Evolutionary conservation across 108 stramenopile species (phyloP).

Genomic region (Pseudonitzschia delicatissima): DNA sequence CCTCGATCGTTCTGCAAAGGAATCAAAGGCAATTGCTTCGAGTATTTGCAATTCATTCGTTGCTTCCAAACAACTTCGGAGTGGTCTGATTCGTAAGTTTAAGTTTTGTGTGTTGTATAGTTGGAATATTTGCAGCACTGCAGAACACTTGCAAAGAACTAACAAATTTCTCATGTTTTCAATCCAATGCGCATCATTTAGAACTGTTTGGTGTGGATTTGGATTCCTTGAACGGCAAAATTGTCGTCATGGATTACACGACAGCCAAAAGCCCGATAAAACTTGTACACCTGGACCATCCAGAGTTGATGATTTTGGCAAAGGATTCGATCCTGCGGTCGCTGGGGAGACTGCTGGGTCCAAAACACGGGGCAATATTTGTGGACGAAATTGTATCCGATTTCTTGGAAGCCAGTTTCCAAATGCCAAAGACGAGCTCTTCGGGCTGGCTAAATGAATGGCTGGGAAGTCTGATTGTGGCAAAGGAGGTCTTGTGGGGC

Average conservation of each 20-base stretch:
- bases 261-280: background rate
- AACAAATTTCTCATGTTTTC: background rate
- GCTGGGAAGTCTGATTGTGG: slow-evolving; percentile 26
- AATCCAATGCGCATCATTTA: background rate
- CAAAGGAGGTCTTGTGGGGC: slow-evolving; percentile 22
- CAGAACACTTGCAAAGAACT: background rate
- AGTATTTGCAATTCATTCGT: background rate
- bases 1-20: background rate
- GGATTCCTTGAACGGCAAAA: slow-evolving; percentile 4
- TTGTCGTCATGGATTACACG: background rate
- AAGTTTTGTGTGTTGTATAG: background rate
- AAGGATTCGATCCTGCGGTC: slow-evolving; percentile 11
- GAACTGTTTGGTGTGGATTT: slow-evolving; percentile 27
- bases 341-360: slow-evolving; percentile 17
- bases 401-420: slow-evolving; percentile 18
- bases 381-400: slow-evolving; percentile 22
- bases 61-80: slow-evolving; percentile 1
- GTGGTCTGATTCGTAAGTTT: slow-evolving; percentile 26
- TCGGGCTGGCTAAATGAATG: slow-evolving; percentile 16
- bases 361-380: slow-evolving; percentile 19
- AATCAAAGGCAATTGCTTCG: background rate
- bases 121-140: background rate
- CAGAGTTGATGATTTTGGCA: slow-evolving; percentile 7
- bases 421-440: background rate
- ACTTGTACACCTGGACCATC: background rate